Conservation (phyloP, 2,329 filamentous ascomycete species). For the Paracoccidioides brasiliensis region DNA sequence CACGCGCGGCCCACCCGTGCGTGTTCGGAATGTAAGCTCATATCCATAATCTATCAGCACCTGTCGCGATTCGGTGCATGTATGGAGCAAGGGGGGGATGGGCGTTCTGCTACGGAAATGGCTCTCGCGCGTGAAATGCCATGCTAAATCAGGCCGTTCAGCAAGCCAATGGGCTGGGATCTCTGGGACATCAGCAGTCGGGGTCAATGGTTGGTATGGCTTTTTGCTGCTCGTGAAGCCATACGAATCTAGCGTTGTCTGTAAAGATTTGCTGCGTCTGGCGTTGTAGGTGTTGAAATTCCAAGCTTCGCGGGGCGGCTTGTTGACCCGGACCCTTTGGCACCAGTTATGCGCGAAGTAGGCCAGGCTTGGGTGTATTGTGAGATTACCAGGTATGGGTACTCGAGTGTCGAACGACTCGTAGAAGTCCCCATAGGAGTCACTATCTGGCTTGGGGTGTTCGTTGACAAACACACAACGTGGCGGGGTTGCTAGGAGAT, state of each 20-base stretch:
- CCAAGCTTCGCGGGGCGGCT: neutral
- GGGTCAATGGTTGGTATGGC: slow-evolving; percentile 32
- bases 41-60: neutral
- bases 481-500: neutral
- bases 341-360: neutral
- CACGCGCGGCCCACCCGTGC: neutral
- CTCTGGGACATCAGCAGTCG: slow-evolving; percentile 20
- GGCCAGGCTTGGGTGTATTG: neutral
- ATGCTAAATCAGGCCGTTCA: neutral
- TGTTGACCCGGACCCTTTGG: neutral
- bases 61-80: neutral
- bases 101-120: neutral
- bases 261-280: neutral
- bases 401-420: neutral
- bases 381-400: neutral
- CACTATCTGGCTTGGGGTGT: neutral
- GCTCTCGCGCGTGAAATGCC: neutral
- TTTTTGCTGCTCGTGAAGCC: slow-evolving; percentile 13
- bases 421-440: neutral
- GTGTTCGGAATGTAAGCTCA: neutral
- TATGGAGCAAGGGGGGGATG: neutral
- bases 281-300: neutral
- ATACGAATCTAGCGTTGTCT: neutral
- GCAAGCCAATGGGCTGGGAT: neutral
- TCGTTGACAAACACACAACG: neutral